A percentile compares a stretch with the other conserved stretches of the same genome.
Conservation (phyloP, 2,329 filamentous ascomycete genomes). For the Aspergillus sp. region DNA sequence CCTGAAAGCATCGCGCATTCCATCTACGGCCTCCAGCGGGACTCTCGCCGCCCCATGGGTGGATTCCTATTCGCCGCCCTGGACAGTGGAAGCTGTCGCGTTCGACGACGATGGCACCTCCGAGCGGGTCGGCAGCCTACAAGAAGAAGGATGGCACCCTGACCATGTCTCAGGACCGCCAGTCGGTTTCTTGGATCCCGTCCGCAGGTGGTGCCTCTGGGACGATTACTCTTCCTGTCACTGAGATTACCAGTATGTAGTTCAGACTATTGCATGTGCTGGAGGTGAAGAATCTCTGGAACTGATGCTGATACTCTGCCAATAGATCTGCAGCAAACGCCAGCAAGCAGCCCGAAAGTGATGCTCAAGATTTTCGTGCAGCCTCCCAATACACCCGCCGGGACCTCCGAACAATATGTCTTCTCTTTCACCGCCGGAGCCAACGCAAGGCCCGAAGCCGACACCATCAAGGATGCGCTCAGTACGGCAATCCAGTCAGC, state of each 20-base stretch:
- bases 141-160: conserved; percentile 94
- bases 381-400: conserved; percentile 33
- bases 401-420: conserved; percentile 56
- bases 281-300: conserved; percentile 1
- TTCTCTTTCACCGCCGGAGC: conserved; percentile 78
- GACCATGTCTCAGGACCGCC: conserved; percentile 62
- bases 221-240: conserved; percentile 59
- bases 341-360: conserved; percentile 76
- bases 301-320: conserved; percentile 3
- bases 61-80: conserved; percentile 22
- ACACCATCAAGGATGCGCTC: conserved; percentile 71
- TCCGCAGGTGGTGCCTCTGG: conserved; percentile 52
- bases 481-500: conserved; percentile 64
- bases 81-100: conserved; percentile 31
- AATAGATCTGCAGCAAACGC: conserved; percentile 90
- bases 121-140: conserved; percentile 63
- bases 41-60: conserved; percentile 25
- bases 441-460: conserved; percentile 72
- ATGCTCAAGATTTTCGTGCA: conserved; percentile 89
- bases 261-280: too few species aligned
- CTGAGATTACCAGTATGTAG: conserved; percentile 69
- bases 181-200: conserved; percentile 73
- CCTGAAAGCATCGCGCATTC: too few species aligned
- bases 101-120: conserved; percentile 35
- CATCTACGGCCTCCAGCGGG: conserved; percentile 13